A percentile compares a stretch with the other conserved stretches of the same genome.
Conservation (phyloP, 345 rosid species). For the Euphorbia lathyris region DNA sequence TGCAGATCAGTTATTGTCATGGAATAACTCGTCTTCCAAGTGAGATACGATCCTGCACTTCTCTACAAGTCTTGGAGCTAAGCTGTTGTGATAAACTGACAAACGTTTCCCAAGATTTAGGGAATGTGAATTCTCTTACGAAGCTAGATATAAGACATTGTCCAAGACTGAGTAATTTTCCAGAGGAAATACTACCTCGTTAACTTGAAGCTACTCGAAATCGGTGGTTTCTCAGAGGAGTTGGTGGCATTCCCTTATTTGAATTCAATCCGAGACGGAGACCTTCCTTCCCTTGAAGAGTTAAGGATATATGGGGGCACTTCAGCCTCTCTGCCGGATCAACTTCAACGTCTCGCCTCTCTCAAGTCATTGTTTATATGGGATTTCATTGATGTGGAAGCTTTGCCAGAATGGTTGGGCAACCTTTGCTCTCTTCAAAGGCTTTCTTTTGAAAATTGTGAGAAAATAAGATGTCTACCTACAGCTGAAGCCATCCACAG, state of each 20-base stretch:
- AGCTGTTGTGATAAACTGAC: neutral
- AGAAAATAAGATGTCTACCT: neutral
- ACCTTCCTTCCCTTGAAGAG: neutral
- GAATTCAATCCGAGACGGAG: neutral
- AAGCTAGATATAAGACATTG: neutral
- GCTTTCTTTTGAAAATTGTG: neutral
- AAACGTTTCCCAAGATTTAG: neutral
- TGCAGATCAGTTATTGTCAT: neutral
- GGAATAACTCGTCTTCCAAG: constrained; percentile 10
- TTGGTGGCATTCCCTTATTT: neutral
- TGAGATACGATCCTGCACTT: neutral
- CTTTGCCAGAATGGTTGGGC: too few species aligned
- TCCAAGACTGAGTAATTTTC: neutral
- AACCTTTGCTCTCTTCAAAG: neutral
- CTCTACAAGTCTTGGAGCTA: neutral
- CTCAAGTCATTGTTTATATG: neutral
- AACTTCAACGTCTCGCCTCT: constrained; percentile 3
- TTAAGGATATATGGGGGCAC: neutral
- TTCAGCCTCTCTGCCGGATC: neutral
- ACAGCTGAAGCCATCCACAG: neutral
- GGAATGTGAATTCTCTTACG: neutral
- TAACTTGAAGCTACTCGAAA: too few species aligned
- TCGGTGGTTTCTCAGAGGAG: too few species aligned
- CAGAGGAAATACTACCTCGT: neutral
- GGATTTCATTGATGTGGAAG: neutral